Evolutionary conservation across 1,284 basidiomycete species (phyloP), one percentile per base, ranked within the genome.

Genomic region (Exsudoporus floridanus): DNA sequence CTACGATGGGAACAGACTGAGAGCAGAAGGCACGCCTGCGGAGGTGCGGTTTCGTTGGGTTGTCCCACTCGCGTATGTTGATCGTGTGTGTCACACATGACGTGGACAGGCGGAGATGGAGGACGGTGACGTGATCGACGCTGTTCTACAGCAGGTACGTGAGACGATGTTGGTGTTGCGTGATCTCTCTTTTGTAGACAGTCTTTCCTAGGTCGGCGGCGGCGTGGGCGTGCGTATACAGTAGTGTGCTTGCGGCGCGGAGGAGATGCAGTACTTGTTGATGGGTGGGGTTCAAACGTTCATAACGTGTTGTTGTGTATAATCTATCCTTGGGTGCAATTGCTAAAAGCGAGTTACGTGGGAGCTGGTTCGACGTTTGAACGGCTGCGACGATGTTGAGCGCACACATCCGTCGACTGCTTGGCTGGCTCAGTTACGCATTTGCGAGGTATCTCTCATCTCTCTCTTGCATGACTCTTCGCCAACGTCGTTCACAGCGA

Each of bases 391-490:
- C 21, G 27, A 64, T 60, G 57, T 43, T 25, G 31, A 50, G 50
- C 34, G 16, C 60, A 4, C 49, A 77, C 63, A 66, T 67, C 45
- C 78, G 73, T 57, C 80, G 81, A 44, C 73, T 89, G 6, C 72
- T 77, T 49, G 88, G 88, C 40, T 90, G 88, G 88, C 72, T 90
- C 52, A 82, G 82, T 58, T 90, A 90, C 63, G 85, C 86, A 0
- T 90, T 90, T 63, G 88, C 88, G 1, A 87, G 86, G 86, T 84
- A 58, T 44, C 60, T 60, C 18, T 9, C 8, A 9, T 14, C 18
- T 19, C 5, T 27, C 35, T 5, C 36, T n/a, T 18, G 27, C 10
- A 9, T 1, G 9, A 9, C 19, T 18, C 14, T 27, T n/a, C 41
- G 36, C 54, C 4, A 54, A 50, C 46, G 14, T 10, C 31, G 18